Base-by-base conservation (phyloP, 768 basidiomycete genomes). In the Trichaptum fuscoviolaceum region DNA sequence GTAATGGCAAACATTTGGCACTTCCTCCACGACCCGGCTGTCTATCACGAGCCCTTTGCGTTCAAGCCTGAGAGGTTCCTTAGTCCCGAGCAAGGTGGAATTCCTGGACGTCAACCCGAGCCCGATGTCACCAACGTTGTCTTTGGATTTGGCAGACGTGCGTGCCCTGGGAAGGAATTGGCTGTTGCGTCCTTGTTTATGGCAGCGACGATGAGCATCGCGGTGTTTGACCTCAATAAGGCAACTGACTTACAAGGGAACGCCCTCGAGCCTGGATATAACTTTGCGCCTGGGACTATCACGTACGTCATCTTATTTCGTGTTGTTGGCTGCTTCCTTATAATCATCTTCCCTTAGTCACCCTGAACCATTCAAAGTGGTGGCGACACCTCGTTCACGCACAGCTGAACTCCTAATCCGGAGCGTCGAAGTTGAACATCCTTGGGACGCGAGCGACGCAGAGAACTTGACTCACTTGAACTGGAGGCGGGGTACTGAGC, bases 61-160 rank as follows among this genome's bases (percentile, higher is more conserved):
- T 76, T 76, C 64, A 70, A 68, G 1, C 75, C 75, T 4, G 73
- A 74, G 15, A 72, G 75, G n/a, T 75, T 69, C 63, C 67, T 73
- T 27, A 24, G 25, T 35, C 58, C 42, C 20, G 25, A 59, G 20
- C 27, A 58, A 26, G 52, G 24, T 23, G 65, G 35, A 5, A 34
- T 1, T 34, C 20, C 42, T 52, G 59, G 59, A 25, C 25, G 30
- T 34, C 24, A 61, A 25, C 59, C 59, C 3, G 59, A 61, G 15
- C 59, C 57, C 8, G 30, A 42, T 34, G 62, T 27, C 58, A 42
- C 27, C 20, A 8, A 36, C 5, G 63, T 65, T 23, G 66, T 67
- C 1, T 69, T 69, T 27, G 68, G 68, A 10, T 64, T 61, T 61
- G 59, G 59, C 15, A 61, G 59, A 24, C 59, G 59, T 12, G 42